Conservation (phyloP, 2,329 filamentous ascomycete genomes). For the Penicillium sclerotiorum region DNA sequence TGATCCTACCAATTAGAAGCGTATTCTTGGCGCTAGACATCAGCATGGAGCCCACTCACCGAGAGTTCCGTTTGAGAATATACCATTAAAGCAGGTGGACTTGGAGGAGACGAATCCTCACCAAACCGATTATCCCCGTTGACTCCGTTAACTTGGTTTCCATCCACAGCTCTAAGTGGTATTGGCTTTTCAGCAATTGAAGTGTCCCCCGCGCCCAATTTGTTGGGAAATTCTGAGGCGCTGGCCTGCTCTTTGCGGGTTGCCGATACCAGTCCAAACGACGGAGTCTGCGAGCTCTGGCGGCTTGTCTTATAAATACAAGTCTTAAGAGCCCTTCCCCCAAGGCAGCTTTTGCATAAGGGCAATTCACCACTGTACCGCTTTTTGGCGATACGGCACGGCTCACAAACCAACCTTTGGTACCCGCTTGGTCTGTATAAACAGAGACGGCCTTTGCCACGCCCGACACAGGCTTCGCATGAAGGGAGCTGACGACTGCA, state of each 20-base stretch:
- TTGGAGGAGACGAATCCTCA: neutral
- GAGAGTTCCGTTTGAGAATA: neutral
- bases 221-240: neutral
- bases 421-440: neutral
- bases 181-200: neutral
- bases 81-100: neutral
- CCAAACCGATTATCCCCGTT: neutral
- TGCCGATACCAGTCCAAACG: neutral
- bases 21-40: neutral
- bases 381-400: neutral
- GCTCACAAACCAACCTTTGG: neutral
- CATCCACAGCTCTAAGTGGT: neutral
- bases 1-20: neutral
- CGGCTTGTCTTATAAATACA: neutral
- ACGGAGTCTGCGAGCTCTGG: neutral
- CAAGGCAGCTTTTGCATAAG: neutral
- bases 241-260: neutral
- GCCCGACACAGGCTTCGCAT: neutral
- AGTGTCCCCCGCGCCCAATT: neutral
- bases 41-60: neutral
- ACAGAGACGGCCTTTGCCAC: neutral
- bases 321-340: neutral
- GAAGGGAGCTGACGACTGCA: neutral
- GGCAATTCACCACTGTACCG: neutral
- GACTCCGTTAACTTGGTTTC: neutral